Base-by-base conservation (phyloP, 768 basidiomycete genomes). In the Tulasnella sp. region DNA sequence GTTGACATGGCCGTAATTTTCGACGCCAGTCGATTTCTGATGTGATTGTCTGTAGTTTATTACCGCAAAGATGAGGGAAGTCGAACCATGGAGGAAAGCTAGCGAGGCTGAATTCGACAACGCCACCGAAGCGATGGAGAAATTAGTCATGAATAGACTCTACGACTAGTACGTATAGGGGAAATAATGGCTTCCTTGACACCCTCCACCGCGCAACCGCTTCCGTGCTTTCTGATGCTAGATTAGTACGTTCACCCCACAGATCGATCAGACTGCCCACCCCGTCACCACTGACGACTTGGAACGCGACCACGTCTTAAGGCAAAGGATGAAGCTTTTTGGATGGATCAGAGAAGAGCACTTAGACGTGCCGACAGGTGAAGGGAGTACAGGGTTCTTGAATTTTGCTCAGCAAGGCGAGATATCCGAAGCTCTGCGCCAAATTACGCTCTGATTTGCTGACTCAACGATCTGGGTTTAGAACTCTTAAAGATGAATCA, bases 71-170 rank as follows among this genome's bases (percentile, higher is more conserved):
- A 99, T 99, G 97, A 86, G 91, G 29, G 89, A 90, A 77, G 87
- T 87, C 37, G 94, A 96, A 29, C 85, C 92, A 25, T 98, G 96
- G 96, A 89, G 89, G 81, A 89, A 89, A 77, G 88, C 88, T 0
- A 86, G 90, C 2, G 91, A 94, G 29, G 84, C 85, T 7, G 96
- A 99, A 82, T 98, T 99, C 79, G 97, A 99, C 74, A 96, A 97
- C 80, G 94, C 96, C 0, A 89, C 95, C 86, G 97, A 99, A 83
- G 96, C 96, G 72, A 98, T 99, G 94, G 97, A 99, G 86, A 99
- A 99, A 83, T 88, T 99, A 8, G 97, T 99, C 79, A 99, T 99
- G 97, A 99, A 99, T 80, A 86, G 95, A 72, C 84, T 99, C 72
- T 99, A 97, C 82, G 94, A 96, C 80, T 94, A 93, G 96, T 98